Evolutionary conservation across 768 basidiomycete genomes (phyloP).

Genomic region (Galerina marginata): DNA sequence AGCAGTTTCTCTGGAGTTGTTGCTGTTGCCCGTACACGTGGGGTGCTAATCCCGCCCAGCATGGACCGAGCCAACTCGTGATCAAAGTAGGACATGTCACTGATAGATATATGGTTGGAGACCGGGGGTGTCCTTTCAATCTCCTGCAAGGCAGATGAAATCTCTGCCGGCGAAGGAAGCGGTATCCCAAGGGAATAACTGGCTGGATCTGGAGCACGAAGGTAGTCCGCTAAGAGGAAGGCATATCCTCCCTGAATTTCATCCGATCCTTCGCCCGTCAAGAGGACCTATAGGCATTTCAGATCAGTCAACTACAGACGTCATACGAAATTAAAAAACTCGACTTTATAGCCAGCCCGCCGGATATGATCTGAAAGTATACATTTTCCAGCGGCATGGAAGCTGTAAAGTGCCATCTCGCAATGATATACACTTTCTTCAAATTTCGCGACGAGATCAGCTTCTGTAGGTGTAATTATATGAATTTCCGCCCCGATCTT

Average conservation of each 20-base stretch:
- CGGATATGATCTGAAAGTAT: not conserved
- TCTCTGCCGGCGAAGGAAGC: not conserved
- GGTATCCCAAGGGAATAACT: not conserved
- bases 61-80: not conserved
- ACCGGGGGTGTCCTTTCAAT: not conserved
- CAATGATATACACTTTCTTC: not conserved
- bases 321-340: not conserved
- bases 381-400: not conserved
- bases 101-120: not conserved
- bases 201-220: not conserved
- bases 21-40: not conserved
- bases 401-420: not conserved
- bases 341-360: not conserved
- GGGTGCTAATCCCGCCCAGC: not conserved
- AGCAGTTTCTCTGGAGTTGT: not conserved
- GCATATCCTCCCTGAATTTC: slow-evolving; percentile 1
- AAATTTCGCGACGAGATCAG: not conserved
- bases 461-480: not conserved
- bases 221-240: not conserved
- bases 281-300: not conserved
- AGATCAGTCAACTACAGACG: not conserved
- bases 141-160: not conserved
- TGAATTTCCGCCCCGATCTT: not conserved
- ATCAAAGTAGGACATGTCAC: not conserved
- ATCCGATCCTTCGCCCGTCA: slow-evolving; percentile 1